Base-by-base conservation (phyloP, 176 grass and related monocot genomes). In the Phyllostachys edulis region DNA sequence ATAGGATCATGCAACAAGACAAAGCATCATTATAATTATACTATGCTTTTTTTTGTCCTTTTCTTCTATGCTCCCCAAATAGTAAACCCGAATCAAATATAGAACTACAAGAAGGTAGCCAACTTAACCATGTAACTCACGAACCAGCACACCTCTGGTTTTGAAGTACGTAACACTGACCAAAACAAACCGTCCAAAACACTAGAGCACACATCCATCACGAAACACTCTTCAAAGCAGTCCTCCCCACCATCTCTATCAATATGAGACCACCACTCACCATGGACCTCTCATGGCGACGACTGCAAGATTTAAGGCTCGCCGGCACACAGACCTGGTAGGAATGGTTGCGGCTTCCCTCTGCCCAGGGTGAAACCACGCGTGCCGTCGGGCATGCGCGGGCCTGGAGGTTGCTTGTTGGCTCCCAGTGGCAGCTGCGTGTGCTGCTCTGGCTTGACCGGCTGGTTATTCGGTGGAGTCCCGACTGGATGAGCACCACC, bases 331-430 rank as follows among this genome's bases (percentile, higher is more conserved):
- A 78, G 8, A 59, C 40, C 55, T 57, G 68, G 80, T 47, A 21
- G 55, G 24, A 61, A 38, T 6, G 79, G 47, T 67, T 91, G 82
- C 20, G 63, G 93, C 73, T 92, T 98, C 17, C 96, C 96, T 42
- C 96, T 84, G 76, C 96, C 93, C 62, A 98, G 79, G 14, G 87
- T 47, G 42, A 98, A 98, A 86, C 96, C 96, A 27, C 89, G 92
- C 0, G 93, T 98, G 79, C 93, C 96, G 63, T 98, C 93, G 29
- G 96, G 91, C 96, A 98, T 98, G 56, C 87, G 93, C 7, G 96
- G 93, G 1, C 96, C 93, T 9, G 89, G 96, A 65, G 93, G 93
- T 38, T 83, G 93, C 62, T 95, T 98, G 38, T 54, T 82, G 46
- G 89, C 77, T 36, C 86, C 84, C 9, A 80, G 77, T n/a, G 50